Conservation (phyloP, 495 filamentous ascomycete genomes). For the Glonium stellatum region DNA sequence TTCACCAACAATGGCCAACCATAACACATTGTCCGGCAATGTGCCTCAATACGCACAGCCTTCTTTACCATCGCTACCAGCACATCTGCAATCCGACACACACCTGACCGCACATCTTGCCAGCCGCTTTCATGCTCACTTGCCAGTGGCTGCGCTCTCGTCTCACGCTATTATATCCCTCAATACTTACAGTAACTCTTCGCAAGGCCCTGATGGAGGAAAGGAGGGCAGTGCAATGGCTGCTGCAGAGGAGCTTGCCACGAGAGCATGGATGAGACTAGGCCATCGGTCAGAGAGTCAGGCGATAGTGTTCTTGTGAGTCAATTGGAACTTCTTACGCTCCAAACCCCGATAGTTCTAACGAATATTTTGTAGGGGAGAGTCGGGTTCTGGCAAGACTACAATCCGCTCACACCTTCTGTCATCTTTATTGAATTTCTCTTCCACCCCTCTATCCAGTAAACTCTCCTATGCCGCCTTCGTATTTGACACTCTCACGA, state of each 20-base stretch:
- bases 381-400: slow-evolving; percentile 92
- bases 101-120: slow-evolving; percentile 92
- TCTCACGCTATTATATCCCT: slow-evolving; percentile 84
- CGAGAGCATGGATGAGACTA: slow-evolving; percentile 74
- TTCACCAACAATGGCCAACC: slow-evolving; percentile 27
- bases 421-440: slow-evolving; percentile 74
- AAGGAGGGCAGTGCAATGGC: slow-evolving; percentile 80
- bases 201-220: slow-evolving; percentile 79
- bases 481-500: slow-evolving; percentile 90
- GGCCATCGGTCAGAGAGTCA: slow-evolving; percentile 88
- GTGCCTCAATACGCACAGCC: slow-evolving; percentile 67
- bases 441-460: slow-evolving; percentile 82
- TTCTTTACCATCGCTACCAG: slow-evolving; percentile 78
- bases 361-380: slow-evolving; percentile 47
- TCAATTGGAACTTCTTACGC: not conserved
- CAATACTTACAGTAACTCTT: slow-evolving; percentile 85
- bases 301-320: slow-evolving; percentile 84
- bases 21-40: slow-evolving; percentile 15
- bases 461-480: slow-evolving; percentile 92
- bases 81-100: slow-evolving; percentile 92
- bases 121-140: slow-evolving; percentile 84
- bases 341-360: too few relatives aligned
- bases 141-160: slow-evolving; percentile 80
- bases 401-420: slow-evolving; percentile 85
- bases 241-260: slow-evolving; percentile 83